phyloP scores from a whole-genome alignment of 169 alveolate genomes.

The Plasmodium fragile region DNA sequence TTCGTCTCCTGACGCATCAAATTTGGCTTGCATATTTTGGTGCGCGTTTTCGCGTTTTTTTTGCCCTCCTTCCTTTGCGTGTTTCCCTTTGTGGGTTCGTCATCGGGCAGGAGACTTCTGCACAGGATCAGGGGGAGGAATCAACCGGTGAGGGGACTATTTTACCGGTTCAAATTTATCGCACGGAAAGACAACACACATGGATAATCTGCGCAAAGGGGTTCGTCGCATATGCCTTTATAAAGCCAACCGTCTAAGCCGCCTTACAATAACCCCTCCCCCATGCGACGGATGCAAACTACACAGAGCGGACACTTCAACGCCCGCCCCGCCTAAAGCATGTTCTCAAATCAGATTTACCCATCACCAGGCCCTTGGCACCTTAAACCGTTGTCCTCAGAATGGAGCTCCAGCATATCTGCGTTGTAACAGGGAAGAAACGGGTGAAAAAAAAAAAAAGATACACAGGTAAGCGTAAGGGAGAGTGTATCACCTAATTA shows the following conservation, averaged over 20 bases:
- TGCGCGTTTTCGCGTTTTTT: background rate
- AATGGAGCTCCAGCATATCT: constrained; percentile 30
- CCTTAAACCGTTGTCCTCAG: constrained; percentile 1
- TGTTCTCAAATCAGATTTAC: background rate
- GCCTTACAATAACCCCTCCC: background rate
- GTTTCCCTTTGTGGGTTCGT: background rate
- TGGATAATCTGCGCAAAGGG: background rate
- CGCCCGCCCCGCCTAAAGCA: background rate
- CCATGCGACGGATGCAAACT: background rate
- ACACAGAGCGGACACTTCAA: background rate
- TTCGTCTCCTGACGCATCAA: constrained; percentile 13
- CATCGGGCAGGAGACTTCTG: constrained; percentile 6
- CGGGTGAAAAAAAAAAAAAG: background rate
- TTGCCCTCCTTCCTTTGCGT: background rate
- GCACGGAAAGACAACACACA: background rate
- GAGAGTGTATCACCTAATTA: background rate
- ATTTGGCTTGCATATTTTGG: background rate
- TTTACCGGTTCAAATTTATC: background rate
- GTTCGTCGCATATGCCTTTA: background rate
- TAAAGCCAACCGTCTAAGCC: background rate
- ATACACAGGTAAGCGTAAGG: background rate
- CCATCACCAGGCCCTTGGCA: constrained; percentile 14
- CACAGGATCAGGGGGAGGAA: background rate
- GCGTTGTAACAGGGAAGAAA: background rate
- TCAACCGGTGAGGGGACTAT: background rate